A percentile compares a stretch with the other conserved stretches of the same genome.
Conservation (phyloP, 2,329 filamentous ascomycete genomes). For the Exophiala bonariae region DNA sequence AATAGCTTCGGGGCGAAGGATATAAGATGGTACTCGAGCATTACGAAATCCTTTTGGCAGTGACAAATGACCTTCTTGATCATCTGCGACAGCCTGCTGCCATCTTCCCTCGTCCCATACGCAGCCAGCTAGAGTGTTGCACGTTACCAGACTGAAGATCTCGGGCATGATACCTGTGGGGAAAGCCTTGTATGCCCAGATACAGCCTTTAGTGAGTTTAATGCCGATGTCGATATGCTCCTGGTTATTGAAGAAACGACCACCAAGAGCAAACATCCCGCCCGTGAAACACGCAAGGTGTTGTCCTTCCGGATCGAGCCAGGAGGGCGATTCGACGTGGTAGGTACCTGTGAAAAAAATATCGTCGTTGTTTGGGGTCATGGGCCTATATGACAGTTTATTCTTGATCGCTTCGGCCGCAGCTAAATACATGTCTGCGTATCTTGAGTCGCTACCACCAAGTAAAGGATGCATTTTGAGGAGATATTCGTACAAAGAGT, state of each 20-base stretch:
- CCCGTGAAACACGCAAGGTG: conserved; percentile 57
- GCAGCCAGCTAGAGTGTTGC: conserved; percentile 37
- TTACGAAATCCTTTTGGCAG: conserved; percentile 24
- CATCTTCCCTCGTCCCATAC: conserved; percentile 50
- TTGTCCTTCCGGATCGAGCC: conserved; percentile 45
- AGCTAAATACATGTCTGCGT: conserved; percentile 64
- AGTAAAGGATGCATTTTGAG: conserved; percentile 71
- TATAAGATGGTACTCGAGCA: conserved; percentile 30
- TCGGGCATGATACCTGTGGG: conserved; percentile 59
- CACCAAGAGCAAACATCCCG: conserved; percentile 58
- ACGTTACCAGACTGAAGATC: conserved; percentile 51
- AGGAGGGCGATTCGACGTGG: background rate
- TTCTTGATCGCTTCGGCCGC: conserved; percentile 67
- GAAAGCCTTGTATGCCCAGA: conserved; percentile 55
- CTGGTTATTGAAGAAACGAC: conserved; percentile 50
- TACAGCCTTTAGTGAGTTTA: conserved; percentile 56
- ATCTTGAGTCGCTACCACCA: conserved; percentile 64
- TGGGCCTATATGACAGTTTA: conserved; percentile 74
- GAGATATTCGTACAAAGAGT: conserved; percentile 59
- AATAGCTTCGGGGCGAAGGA: conserved; percentile 63
- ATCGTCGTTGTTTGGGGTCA: conserved; percentile 49
- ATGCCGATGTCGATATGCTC: conserved; percentile 50
- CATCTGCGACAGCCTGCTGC: conserved; percentile 3
- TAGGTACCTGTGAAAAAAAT: conserved; percentile 43
- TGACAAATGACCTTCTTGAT: conserved; percentile 17